Base-by-base conservation (phyloP, 2,329 filamentous ascomycete genomes). In the Macrophomina phaseolina region DNA sequence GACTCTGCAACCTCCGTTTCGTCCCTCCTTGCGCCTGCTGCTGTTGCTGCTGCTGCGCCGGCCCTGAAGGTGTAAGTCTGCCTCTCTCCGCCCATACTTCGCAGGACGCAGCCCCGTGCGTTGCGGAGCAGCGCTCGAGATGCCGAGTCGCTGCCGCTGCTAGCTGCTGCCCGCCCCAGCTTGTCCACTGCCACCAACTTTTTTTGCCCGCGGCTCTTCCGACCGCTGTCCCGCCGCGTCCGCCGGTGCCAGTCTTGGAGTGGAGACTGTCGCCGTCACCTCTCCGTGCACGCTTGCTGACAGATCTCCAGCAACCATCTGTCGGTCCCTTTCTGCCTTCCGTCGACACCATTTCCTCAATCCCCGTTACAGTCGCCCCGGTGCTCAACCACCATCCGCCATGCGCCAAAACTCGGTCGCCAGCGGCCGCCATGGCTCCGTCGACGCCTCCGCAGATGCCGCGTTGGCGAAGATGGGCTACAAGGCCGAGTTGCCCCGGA, bases 391-490 rank as follows among this genome's bases (percentile, higher is more conserved):
- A 49, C 63, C 63, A 23, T 16, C 49, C 52, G 53, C 64, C n/a
- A 66, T 66, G 64, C 64, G 63, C 63, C 18, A 53, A 6, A 23
- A 46, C 28, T 66, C 64, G 1, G 36, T 60, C 45, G 16, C 53
- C 55, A 60, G 64, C 23, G 23, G n/a, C n/a, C 53, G 45, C 55
- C 53, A 66, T 61, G 64, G 53, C 64, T 65, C 63, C 40, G 52
- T 65, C 52, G 63, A 65, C 42, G 63, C 64, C 30, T 40, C 45
- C 52, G 87, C 87, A 68, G 86, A 90, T 74, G 86, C 85, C 68
- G 85, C 86, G 63, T 82, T 90, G 72, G 87, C 85, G 68, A 84
- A 83, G 70, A 87, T 91, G 87, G 89, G 89, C 63, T 91, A 91
- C 81, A 86, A 86, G 77, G 82, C 84, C 64, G 89, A 91, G 74